A percentile compares a stretch with the other conserved stretches of the same genome.
phyloP scores from a whole-genome alignment of 2,329 filamentous ascomycete genomes.

The Xylariaceae sp. region DNA sequence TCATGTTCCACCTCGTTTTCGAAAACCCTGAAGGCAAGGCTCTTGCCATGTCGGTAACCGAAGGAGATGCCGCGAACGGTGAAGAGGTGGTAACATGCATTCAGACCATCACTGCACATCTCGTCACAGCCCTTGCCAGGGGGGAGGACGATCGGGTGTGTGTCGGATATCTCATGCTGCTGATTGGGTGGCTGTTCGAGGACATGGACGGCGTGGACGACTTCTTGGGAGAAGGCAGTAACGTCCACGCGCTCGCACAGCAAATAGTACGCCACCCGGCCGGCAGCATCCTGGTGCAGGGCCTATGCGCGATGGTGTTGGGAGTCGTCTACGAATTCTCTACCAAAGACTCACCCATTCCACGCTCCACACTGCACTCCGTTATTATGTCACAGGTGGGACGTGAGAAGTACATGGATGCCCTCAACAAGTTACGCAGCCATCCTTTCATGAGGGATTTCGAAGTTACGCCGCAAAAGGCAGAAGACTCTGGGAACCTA shows the following conservation, averaged over 20 bases:
- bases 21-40: conserved; percentile 76
- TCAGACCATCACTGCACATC: conserved; percentile 77
- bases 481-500: conserved; percentile 49
- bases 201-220: conserved; percentile 89
- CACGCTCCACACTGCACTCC: conserved; percentile 72
- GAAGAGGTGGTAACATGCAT: conserved; percentile 95
- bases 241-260: conserved; percentile 79
- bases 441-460: conserved; percentile 81
- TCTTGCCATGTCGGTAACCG: conserved; percentile 73
- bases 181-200: conserved; percentile 87
- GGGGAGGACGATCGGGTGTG: conserved; percentile 73
- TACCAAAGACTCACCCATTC: conserved; percentile 90
- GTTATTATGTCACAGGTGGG: conserved; percentile 73
- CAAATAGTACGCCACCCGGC: conserved; percentile 58
- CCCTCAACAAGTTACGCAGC: conserved; percentile 69
- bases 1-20: conserved; percentile 79
- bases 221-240: conserved; percentile 86
- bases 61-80: conserved; percentile 81
- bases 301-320: conserved; percentile 76
- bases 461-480: conserved; percentile 73
- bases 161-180: conserved; percentile 82
- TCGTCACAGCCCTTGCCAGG: conserved; percentile 73
- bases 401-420: conserved; percentile 81
- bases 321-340: conserved; percentile 95
- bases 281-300: conserved; percentile 65